phyloP scores from a whole-genome alignment of 352 stramenopile species.

The Phytophthora fragariae region DNA sequence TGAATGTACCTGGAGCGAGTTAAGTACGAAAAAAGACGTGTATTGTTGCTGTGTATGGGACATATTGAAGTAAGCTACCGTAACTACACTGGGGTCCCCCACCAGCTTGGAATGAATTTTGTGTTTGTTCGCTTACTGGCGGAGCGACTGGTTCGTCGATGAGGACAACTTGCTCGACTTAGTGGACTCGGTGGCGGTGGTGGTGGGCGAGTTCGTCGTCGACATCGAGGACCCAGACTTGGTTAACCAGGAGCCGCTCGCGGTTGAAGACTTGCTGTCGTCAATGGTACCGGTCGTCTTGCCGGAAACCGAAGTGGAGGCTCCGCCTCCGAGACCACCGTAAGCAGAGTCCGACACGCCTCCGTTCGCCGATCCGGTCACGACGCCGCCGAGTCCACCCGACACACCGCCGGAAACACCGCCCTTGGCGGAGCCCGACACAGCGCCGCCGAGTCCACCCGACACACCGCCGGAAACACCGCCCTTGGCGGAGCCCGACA shows the following conservation, averaged over 20 bases:
- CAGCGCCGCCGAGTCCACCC: too few species aligned
- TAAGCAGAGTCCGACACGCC: neutral
- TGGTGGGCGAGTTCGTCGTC: neutral
- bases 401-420: neutral
- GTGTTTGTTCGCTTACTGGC: neutral
- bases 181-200: neutral
- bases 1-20: too few species aligned
- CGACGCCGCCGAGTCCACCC: neutral
- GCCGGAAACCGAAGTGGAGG: too few species aligned
- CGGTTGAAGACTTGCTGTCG: neutral
- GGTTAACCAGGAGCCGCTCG: neutral
- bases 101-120: neutral
- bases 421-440: too few species aligned
- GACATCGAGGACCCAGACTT: neutral
- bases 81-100: neutral
- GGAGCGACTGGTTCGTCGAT: neutral
- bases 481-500: too few species aligned
- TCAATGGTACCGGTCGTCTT: neutral
- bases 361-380: neutral
- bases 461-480: too few species aligned
- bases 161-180: neutral
- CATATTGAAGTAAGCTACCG: too few species aligned
- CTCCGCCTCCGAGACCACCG: neutral
- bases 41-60: too few species aligned
- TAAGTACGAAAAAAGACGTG: too few species aligned